Evolutionary conservation across 148 eudicot species (phyloP), one percentile per base, ranked within the genome.

Genomic region (Cornus controversa): DNA sequence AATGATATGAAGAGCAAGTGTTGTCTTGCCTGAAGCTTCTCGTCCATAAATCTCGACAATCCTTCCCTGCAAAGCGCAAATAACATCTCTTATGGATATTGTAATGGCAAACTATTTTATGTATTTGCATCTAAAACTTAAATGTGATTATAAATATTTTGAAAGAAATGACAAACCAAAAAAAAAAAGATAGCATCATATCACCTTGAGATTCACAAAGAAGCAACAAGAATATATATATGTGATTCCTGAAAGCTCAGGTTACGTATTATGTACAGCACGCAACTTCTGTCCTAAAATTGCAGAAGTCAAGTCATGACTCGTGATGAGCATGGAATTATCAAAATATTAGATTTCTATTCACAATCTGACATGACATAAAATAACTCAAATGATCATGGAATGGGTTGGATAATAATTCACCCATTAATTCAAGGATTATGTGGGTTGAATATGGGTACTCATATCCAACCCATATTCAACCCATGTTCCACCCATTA

Each of bases 21-120:
- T 96, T 45, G 99, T 96, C 89, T 96, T 96, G 24, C 99, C 99
- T 50, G 99, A 96, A 72, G 98, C 95, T 85, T 96, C 99, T 83
- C 86, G 92, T 74, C 99, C 99, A 80, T 84, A 96, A 66, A 96
- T 92, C 79, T 96, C 99, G 69, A 96, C 91, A 57, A 96, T 92
- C 83, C 99, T 96, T 80, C 99, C 99, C 99, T 96, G 84, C 67
- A 80, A 27, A 42, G 63, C 40, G 47, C 45, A 81, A 77, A n/a
- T 23, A 31, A 82, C 36, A 23, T 66, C 62, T 40, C 24, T 23
- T 60, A 1, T 50, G 5, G 60, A 28, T 2, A 60, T 24, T 24
- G 29, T 62, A 29, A 75, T 26, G 47, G 65, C 16, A 63, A 67
- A 28, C n/a, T 13, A 14, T 65, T 13, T 5, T 15, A 18, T 22